Evolutionary conservation across 2,329 filamentous ascomycete genomes (phyloP).

Genomic region (Fusarium sp.): DNA sequence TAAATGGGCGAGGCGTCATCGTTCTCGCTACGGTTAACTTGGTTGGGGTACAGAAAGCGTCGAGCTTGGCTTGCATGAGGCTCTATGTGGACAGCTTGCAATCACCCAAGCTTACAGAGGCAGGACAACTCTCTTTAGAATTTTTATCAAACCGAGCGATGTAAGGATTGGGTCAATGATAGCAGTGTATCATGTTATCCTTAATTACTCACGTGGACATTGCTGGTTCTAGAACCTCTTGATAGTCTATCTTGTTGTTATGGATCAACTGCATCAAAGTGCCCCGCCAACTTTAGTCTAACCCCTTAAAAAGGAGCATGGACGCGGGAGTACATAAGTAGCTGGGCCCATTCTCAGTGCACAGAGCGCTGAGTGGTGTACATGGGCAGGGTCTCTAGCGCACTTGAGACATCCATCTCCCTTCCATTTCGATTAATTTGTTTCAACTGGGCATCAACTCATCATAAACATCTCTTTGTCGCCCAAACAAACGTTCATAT

Average conservation of each 20-base stretch:
- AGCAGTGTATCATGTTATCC: too few relatives aligned
- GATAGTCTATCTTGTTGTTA: conserved; percentile 7
- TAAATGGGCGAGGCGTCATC: conserved; percentile 12
- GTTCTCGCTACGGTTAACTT: background rate
- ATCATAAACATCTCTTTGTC: conserved; percentile 10
- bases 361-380: conserved; percentile 32
- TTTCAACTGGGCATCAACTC: conserved; percentile 29
- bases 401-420: conserved; percentile 20
- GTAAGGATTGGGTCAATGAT: too few relatives aligned
- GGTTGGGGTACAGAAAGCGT: background rate
- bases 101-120: background rate
- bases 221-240: conserved; percentile 22
- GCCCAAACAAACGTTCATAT: conserved; percentile 6
- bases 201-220: conserved; percentile 17
- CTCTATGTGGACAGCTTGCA: background rate
- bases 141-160: too few relatives aligned
- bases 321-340: conserved; percentile 23
- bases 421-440: conserved; percentile 27
- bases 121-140: too few relatives aligned
- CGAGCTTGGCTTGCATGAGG: background rate
- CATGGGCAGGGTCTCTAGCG: conserved; percentile 17
- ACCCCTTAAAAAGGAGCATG: conserved; percentile 25
- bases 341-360: conserved; percentile 21
- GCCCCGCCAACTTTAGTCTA: conserved; percentile 27
- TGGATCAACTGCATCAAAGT: conserved; percentile 15